Conservation (phyloP, 306 rosid genomes). For the Inga oerstediana region DNA sequence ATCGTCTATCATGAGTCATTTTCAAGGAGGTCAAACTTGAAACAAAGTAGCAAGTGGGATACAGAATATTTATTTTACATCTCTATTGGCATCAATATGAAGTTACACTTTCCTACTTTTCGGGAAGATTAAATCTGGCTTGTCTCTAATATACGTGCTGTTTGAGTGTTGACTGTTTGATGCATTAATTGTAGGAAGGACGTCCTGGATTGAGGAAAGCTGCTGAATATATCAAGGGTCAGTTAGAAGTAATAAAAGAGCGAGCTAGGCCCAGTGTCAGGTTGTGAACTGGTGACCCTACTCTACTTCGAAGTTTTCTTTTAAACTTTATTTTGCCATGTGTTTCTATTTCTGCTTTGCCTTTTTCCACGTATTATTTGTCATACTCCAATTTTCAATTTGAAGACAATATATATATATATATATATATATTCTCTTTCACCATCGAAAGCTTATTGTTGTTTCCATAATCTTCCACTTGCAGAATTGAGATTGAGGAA, state of each 20-base stretch:
- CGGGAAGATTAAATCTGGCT: background rate
- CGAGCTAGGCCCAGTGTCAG: conserved; percentile 71
- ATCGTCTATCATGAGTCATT: background rate
- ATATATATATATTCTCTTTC: background rate
- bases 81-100: background rate
- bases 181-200: conserved; percentile 71
- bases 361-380: background rate
- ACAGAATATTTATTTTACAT: background rate
- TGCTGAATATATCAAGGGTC: conserved; percentile 71
- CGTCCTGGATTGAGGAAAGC: conserved; percentile 90
- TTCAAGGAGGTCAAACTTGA: background rate
- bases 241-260: conserved; percentile 65
- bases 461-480: conserved; percentile 7
- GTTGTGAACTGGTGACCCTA: conserved; percentile 38
- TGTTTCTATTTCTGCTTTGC: background rate
- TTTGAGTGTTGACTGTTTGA: conserved; percentile 36
- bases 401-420: background rate
- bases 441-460: conserved; percentile 7
- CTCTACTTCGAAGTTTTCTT: conserved; percentile 5
- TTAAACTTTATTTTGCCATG: background rate
- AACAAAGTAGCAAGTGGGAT: background rate
- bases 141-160: background rate
- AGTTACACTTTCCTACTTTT: background rate
- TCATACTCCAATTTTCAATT: background rate
- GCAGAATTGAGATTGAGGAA: conserved; percentile 96